These are phyloP conservation scores for Xylaria sp. DNA, from an alignment of 2,329 filamentous ascomycete species.

Conservation along the genomic window DNA sequence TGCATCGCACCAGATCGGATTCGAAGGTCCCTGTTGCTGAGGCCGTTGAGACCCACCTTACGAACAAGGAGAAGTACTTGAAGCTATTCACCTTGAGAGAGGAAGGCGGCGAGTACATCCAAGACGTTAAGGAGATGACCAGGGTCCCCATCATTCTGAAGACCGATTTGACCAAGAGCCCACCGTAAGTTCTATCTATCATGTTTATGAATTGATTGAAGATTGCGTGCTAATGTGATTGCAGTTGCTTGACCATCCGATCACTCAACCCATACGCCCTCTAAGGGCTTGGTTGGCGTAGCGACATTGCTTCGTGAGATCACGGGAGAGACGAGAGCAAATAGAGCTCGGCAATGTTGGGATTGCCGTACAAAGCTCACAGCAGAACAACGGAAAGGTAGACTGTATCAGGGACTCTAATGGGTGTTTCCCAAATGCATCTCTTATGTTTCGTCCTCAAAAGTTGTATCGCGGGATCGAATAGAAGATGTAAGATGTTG, in stretches of 20 bases:
- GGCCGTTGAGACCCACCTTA: slow-evolving; percentile 71
- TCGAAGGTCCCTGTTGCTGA: slow-evolving; percentile 78
- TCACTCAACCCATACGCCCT: slow-evolving; percentile 61
- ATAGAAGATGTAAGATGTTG: slow-evolving; percentile 23
- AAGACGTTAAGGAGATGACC: slow-evolving; percentile 97
- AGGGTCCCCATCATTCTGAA: slow-evolving; percentile 96
- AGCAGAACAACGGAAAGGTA: slow-evolving; percentile 23
- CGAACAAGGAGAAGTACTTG: slow-evolving; percentile 94
- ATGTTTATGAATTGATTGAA: background rate
- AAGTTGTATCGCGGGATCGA: slow-evolving; percentile 18
- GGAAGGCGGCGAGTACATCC: slow-evolving; percentile 91
- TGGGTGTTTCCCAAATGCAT: slow-evolving; percentile 22
- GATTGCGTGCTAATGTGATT: slow-evolving; percentile 33
- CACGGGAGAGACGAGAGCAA: slow-evolving; percentile 6
- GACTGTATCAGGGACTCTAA: slow-evolving; percentile 25
- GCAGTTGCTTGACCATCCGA: slow-evolving; percentile 61
- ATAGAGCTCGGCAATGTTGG: slow-evolving; percentile 14
- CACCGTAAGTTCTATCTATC: slow-evolving; percentile 69
- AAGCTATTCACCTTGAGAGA: slow-evolving; percentile 85
- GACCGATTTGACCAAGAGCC: slow-evolving; percentile 97
- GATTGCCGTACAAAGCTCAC: slow-evolving; percentile 18
- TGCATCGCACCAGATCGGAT: slow-evolving; percentile 88
- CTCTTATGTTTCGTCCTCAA: slow-evolving; percentile 26
- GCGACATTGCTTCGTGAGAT: slow-evolving; percentile 6
- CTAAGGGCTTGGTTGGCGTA: slow-evolving; percentile 19